Conservation (phyloP, 306 rosid genomes). For the Gleditsia sinensis region DNA sequence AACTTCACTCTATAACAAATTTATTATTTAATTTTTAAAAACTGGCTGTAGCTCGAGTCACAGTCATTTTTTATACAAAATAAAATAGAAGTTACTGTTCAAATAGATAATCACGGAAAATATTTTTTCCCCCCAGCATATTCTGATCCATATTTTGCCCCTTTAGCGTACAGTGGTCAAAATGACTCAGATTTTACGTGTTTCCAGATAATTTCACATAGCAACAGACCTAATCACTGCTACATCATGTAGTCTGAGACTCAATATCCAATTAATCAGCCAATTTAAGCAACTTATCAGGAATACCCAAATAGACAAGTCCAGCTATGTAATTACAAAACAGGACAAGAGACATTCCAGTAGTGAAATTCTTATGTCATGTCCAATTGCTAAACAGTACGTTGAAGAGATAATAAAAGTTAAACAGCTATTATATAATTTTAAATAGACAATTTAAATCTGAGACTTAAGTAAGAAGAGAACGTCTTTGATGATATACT, state of each 20-base stretch:
- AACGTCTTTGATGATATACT: neutral
- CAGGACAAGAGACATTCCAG: neutral
- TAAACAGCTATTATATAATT: neutral
- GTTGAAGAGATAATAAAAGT: neutral
- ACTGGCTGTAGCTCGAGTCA: no score
- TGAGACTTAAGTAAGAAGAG: neutral
- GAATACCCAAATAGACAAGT: neutral
- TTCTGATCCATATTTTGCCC: no score
- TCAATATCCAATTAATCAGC: neutral
- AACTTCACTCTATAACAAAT: no score
- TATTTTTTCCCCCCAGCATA: no score
- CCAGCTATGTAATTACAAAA: neutral
- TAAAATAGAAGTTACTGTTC: no score
- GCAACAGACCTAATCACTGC: neutral
- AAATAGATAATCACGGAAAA: no score
- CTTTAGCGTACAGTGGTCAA: no score
- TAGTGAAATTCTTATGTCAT: neutral
- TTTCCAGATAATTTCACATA: neutral
- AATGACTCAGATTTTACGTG: neutral
- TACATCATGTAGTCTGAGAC: neutral
- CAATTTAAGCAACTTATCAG: neutral
- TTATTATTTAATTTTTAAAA: no score
- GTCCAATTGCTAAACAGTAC: slow-evolving; percentile 20
- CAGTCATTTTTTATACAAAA: no score
- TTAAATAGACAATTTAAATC: neutral